Evolutionary conservation across 1,284 basidiomycete species (phyloP), one percentile per base, ranked within the genome.

Genomic region (Sporisorium scitamineum): DNA sequence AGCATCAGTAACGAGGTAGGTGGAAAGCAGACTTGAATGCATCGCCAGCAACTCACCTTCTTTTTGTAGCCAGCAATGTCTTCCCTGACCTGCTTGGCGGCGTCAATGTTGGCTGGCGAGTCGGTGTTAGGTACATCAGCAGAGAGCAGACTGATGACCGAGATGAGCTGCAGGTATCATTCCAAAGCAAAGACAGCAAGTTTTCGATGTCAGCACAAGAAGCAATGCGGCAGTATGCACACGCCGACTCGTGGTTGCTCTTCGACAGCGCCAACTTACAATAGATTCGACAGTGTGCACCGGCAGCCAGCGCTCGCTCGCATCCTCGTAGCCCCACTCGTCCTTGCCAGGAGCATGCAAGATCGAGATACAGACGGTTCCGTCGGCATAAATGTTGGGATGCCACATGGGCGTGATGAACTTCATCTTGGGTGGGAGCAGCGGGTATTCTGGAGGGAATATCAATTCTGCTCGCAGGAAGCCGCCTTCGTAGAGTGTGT

Each of bases 361-460:
- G 83, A 99, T 98, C 42, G 96, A 98, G 69, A 99, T 94, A 87
- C 96, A 99, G 59, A 98, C 93, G 47, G 89, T 90, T 26, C 95
- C 94, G 86, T 94, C 92, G 22, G 90, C 83, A 85, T 98, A 99
- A 52, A 86, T 94, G 87, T 97, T 99, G 14, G 97, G 96, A 87
- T 99, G 96, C 96, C 96, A 98, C 95, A 99, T 98, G 69, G 91
- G 91, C 6, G 95, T 95, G 74, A 93, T 89, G 86, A 99, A 99
- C 61, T 90, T 90, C 94, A 99, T 94, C 90, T 93, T 96, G 41
- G 96, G 96, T 20, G 96, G 96, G 41, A 92, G 88, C 57, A 97
- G 87, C 20, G 96, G 96, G 86, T 92, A 99, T 86, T 85, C 84
- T 66, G 73, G 72, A 8, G 84, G 84, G 51, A 85, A 85, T 57